Evolutionary conservation across 2,329 filamentous ascomycete genomes (phyloP).

Genomic region (Xylaria sp.): DNA sequence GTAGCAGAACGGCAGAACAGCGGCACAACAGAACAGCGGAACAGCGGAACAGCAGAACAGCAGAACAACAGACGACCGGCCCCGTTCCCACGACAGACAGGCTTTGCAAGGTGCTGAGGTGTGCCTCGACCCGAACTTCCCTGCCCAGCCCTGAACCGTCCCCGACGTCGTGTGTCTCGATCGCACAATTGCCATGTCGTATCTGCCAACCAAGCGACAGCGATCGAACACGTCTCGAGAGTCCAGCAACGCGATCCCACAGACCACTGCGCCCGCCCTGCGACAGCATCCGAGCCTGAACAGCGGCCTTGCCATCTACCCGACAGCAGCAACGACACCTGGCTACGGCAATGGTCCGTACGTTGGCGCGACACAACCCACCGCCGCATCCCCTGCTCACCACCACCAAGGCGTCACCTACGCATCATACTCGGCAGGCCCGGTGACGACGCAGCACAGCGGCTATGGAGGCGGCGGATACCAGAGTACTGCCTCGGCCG

Average conservation of each 20-base stretch:
- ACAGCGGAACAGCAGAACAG: background rate
- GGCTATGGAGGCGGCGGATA: constrained; percentile 39
- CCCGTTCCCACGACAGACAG: background rate
- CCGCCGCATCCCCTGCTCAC: too few relatives aligned
- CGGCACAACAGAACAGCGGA: background rate
- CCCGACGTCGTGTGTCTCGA: constrained; percentile 26
- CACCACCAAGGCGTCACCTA: constrained; percentile 36
- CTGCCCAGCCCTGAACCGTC: background rate
- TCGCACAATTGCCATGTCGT: constrained; percentile 40
- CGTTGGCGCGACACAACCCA: constrained; percentile 19
- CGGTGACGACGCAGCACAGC: constrained; percentile 38
- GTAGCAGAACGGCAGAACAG: background rate
- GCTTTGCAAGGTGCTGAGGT: constrained; percentile 2
- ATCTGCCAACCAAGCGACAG: constrained; percentile 43
- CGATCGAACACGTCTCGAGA: constrained; percentile 44
- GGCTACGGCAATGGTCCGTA: constrained; percentile 38
- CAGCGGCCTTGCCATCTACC: constrained; percentile 28
- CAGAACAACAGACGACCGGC: too few relatives aligned
- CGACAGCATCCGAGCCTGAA: constrained; percentile 35
- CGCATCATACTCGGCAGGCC: constrained; percentile 36
- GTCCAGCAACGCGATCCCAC: constrained; percentile 40
- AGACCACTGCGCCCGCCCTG: constrained; percentile 42
- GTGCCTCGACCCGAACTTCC: constrained; percentile 5
- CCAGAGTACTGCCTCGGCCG: constrained; percentile 28
- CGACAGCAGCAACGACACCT: constrained; percentile 23